These are phyloP conservation scores for Candida pini DNA, from an alignment of 805 yeast genomes.

Conservation along the genomic window DNA sequence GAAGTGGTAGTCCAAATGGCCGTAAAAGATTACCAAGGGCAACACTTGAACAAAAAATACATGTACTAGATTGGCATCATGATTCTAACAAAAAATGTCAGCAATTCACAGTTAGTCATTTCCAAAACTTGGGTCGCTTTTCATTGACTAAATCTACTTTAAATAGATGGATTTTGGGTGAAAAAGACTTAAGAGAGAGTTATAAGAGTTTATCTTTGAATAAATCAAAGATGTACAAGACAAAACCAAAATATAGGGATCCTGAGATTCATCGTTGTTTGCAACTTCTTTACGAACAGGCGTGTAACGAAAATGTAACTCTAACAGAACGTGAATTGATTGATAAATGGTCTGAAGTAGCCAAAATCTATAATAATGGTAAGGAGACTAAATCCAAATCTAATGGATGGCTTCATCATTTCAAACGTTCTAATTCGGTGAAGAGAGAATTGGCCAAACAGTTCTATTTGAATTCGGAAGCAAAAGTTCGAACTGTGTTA, in stretches of 20 bases:
- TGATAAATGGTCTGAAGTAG: conserved; percentile 26
- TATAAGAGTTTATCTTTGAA: conserved; percentile 23
- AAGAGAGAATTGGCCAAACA: conserved; percentile 24
- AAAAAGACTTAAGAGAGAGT: conserved; percentile 25
- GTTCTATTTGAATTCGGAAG: conserved; percentile 17
- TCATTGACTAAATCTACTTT: conserved; percentile 34
- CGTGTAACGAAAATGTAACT: conserved; percentile 24
- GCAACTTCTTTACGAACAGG: conserved; percentile 32
- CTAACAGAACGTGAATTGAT: conserved; percentile 27
- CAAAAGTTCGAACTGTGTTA: conserved; percentile 10
- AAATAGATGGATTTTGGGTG: conserved; percentile 35
- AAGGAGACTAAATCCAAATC: conserved; percentile 21
- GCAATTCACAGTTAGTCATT: conserved; percentile 30
- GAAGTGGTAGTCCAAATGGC: background rate
- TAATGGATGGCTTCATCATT: conserved; percentile 38
- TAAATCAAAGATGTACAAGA: conserved; percentile 25
- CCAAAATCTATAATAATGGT: conserved; percentile 15
- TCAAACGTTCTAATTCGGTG: conserved; percentile 27
- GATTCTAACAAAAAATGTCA: conserved; percentile 27
- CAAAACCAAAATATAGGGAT: conserved; percentile 28
- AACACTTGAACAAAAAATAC: conserved; percentile 32
- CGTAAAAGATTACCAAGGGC: conserved; percentile 27
- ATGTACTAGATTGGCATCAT: conserved; percentile 32
- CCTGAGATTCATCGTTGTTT: conserved; percentile 32
- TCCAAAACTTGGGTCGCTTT: conserved; percentile 26